Percentiles rank a stretch among this genome's conserved stretches.
Evolutionary conservation across 345 rosid species (phyloP).

Genomic region (Arabidopsis arenosa): DNA sequence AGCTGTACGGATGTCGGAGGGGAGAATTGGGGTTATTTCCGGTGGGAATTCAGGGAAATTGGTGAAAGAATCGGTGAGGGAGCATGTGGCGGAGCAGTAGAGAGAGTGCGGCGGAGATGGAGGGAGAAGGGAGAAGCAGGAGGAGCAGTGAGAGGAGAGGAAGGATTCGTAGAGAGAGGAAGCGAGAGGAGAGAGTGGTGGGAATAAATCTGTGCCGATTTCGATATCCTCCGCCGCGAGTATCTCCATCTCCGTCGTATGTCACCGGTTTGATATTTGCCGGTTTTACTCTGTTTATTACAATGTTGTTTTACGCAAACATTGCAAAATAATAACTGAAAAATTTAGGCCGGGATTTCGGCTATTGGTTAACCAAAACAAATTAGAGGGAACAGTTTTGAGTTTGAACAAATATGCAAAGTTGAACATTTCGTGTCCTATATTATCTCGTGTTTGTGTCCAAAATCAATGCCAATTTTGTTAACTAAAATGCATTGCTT

Average conservation of each 20-base stretch:
- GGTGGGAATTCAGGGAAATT: slow-evolving; percentile 35
- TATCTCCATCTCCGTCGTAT: slow-evolving; percentile 41
- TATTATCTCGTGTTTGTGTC: too few species aligned
- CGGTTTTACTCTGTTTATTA: background rate
- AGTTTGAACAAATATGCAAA: too few species aligned
- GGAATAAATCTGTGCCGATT: slow-evolving; percentile 56
- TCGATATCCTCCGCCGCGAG: slow-evolving; percentile 51
- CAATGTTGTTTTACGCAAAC: background rate
- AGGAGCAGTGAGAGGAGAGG: slow-evolving; percentile 63
- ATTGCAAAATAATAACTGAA: too few species aligned
- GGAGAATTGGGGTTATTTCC: slow-evolving; percentile 25
- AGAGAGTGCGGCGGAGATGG: slow-evolving; percentile 7
- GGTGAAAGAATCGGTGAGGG: slow-evolving; percentile 44
- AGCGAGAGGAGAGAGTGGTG: slow-evolving; percentile 60
- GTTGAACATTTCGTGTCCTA: too few species aligned
- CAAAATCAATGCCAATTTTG: too few species aligned
- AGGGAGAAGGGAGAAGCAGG: slow-evolving; percentile 49
- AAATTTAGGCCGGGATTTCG: too few species aligned
- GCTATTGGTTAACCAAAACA: too few species aligned
- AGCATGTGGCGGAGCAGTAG: slow-evolving; percentile 54
- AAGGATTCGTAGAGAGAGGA: slow-evolving; percentile 60
- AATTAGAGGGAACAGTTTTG: too few species aligned
- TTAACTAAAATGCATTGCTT: too few species aligned
- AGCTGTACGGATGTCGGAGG: slow-evolving; percentile 66
- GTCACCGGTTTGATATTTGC: background rate